A percentile compares a stretch with the other conserved stretches of the same genome.
phyloP scores from a whole-genome alignment of 179 eudicot species.

The Patellifolia procumbens region DNA sequence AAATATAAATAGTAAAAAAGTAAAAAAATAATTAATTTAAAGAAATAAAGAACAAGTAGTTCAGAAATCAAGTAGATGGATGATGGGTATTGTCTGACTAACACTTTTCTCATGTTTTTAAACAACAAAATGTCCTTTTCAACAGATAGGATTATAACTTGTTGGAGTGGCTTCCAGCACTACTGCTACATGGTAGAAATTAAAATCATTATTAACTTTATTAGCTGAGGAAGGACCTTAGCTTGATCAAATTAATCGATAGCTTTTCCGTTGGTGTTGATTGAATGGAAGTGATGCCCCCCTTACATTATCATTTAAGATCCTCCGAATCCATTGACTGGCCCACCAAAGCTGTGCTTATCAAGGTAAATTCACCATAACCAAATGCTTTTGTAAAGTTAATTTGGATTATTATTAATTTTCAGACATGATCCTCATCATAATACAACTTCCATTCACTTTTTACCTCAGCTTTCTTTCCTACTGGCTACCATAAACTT shows the following conservation, averaged over 20 bases:
- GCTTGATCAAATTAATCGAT: conserved; percentile 15
- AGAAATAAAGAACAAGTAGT: too few species aligned
- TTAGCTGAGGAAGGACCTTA: conserved; percentile 15
- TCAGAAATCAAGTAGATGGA: not conserved
- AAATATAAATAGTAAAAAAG: too few species aligned
- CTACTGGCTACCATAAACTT: conserved; percentile 15
- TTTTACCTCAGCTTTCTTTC: conserved; percentile 16
- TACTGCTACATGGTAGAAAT: not conserved
- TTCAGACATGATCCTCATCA: conserved; percentile 17
- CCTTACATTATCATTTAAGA: conserved; percentile 11
- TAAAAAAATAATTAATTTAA: too few species aligned
- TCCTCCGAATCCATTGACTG: conserved; percentile 14
- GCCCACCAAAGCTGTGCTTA: conserved; percentile 14
- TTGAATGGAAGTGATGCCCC: conserved; percentile 13
- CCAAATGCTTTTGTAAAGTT: conserved; percentile 5
- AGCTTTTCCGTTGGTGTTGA: conserved; percentile 6
- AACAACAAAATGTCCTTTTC: conserved; percentile 15
- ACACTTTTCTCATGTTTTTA: not conserved
- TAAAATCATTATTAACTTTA: not conserved
- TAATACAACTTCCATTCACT: conserved; percentile 21
- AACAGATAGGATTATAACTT: not conserved
- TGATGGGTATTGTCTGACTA: conserved; percentile 8
- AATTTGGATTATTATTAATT: conserved; percentile 2
- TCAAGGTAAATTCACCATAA: conserved; percentile 13
- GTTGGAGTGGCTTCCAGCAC: not conserved